Conservation (phyloP, 2,329 filamentous ascomycete species). For the Fusarium solani-melongenae region DNA sequence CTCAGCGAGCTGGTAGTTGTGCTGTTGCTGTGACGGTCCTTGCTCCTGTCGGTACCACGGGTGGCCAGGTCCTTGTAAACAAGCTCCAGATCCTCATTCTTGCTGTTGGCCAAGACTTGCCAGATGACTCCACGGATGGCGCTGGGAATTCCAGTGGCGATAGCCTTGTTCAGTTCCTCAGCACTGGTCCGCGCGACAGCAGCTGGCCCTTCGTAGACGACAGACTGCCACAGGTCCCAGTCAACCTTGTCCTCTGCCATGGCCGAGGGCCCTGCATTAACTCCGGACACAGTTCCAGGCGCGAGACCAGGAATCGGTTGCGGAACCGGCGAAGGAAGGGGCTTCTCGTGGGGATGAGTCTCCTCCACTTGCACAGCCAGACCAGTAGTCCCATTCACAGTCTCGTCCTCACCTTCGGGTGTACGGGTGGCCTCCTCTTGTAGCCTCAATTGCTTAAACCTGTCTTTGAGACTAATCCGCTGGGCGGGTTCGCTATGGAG, state of each 20-base stretch:
- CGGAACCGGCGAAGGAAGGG: constrained; percentile 64
- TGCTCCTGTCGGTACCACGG: constrained; percentile 85
- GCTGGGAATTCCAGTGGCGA: constrained; percentile 91
- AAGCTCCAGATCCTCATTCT: constrained; percentile 87
- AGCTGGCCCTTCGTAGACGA: constrained; percentile 93
- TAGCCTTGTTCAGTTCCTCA: constrained; percentile 89
- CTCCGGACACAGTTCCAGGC: constrained; percentile 86
- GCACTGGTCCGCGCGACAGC: constrained; percentile 89
- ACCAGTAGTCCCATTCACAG: constrained; percentile 47
- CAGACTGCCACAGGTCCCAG: constrained; percentile 97
- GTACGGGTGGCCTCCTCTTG: constrained; percentile 75
- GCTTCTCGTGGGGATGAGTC: constrained; percentile 43
- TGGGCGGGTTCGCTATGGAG: constrained; percentile 60
- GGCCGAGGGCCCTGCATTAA: constrained; percentile 79
- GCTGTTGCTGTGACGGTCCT: constrained; percentile 68
- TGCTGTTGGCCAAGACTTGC: constrained; percentile 96
- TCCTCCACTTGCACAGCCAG: constrained; percentile 42
- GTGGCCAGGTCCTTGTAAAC: constrained; percentile 86
- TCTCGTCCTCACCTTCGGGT: constrained; percentile 63
- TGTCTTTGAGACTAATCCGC: constrained; percentile 75
- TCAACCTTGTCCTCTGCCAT: constrained; percentile 83
- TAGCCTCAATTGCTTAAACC: constrained; percentile 82
- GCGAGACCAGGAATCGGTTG: constrained; percentile 77
- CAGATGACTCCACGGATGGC: constrained; percentile 98
- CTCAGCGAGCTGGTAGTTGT: constrained; percentile 63